phyloP scores from a whole-genome alignment of 139 green algal species.

The Chlorella sp. region DNA sequence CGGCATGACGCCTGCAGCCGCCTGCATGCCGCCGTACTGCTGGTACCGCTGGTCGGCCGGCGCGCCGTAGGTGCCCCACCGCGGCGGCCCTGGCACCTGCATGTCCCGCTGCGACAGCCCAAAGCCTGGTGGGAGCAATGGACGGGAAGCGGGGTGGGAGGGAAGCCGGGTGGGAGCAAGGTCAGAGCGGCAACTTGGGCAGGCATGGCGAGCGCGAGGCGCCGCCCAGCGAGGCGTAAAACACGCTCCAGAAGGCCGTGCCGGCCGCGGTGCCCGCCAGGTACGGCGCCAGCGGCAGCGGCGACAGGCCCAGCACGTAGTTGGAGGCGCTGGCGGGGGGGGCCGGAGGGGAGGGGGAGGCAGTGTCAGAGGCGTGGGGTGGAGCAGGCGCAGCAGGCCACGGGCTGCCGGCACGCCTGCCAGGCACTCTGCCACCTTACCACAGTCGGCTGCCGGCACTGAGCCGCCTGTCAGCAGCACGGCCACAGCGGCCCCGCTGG shows the following conservation, averaged over 20 bases:
- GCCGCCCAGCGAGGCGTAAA: conserved; percentile 81
- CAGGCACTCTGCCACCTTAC: not conserved
- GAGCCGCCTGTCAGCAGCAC: not conserved
- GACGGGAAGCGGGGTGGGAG: not conserved
- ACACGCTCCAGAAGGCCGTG: conserved; percentile 73
- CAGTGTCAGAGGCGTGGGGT: not conserved
- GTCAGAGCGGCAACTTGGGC: no score
- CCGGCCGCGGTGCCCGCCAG: conserved; percentile 68
- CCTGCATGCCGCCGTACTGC: conserved; percentile 24
- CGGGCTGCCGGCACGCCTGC: not conserved
- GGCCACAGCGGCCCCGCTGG: not conserved
- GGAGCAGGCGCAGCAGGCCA: not conserved
- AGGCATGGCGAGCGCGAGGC: conserved; percentile 58
- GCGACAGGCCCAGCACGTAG: conserved; percentile 85
- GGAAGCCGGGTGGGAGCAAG: conserved; percentile 33
- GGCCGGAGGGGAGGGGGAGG: not conserved
- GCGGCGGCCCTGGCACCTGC: conserved; percentile 38
- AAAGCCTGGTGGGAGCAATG: conserved; percentile 13
- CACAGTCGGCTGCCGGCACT: not conserved
- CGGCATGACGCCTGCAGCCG: not conserved
- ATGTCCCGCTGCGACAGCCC: conserved; percentile 30
- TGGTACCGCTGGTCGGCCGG: conserved; percentile 15
- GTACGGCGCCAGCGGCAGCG: conserved; percentile 71
- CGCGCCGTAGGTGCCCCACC: conserved; percentile 19
- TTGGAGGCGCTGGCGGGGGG: conserved; percentile 69